phyloP scores from a whole-genome alignment of 1,139 yeast genomes.

The Ogataea hybrid region DNA sequence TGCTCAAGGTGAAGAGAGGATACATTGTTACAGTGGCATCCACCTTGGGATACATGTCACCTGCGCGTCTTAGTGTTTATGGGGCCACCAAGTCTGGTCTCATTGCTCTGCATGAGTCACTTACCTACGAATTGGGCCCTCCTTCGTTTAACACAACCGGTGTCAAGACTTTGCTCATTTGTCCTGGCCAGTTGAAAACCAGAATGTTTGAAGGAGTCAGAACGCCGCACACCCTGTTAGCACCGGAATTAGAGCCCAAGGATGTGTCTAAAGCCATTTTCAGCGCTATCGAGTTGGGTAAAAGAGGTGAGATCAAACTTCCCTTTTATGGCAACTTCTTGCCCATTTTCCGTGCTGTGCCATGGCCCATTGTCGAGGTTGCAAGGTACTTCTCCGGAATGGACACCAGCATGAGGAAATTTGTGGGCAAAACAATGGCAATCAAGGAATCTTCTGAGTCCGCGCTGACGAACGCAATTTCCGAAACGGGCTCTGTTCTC shows the following conservation, averaged over 20 bases:
- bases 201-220: slow-evolving; percentile 65
- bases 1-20: slow-evolving; percentile 65
- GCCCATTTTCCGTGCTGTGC: slow-evolving; percentile 68
- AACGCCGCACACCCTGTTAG: slow-evolving; percentile 71
- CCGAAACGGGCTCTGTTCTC: slow-evolving; percentile 20
- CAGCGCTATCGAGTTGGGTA: slow-evolving; percentile 57
- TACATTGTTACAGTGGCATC: slow-evolving; percentile 80
- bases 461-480: slow-evolving; percentile 15
- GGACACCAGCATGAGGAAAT: slow-evolving; percentile 52
- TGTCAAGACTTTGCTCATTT: slow-evolving; percentile 68
- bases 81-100: slow-evolving; percentile 91
- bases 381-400: slow-evolving; percentile 59
- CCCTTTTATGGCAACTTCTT: slow-evolving; percentile 76
- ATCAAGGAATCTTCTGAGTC: slow-evolving; percentile 17
- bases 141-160: slow-evolving; percentile 49
- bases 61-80: slow-evolving; percentile 76
- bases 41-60: slow-evolving; percentile 79
- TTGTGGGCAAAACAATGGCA: slow-evolving; percentile 29
- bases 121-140: slow-evolving; percentile 66
- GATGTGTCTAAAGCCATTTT: slow-evolving; percentile 61
- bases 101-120: slow-evolving; percentile 78
- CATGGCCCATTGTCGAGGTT: slow-evolving; percentile 65
- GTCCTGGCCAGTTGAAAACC: slow-evolving; percentile 86
- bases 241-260: slow-evolving; percentile 75
- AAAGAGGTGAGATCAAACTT: slow-evolving; percentile 63